A percentile compares a stretch with the other conserved stretches of the same genome.
Evolutionary conservation across 2,329 filamentous ascomycete genomes (phyloP).

Genomic region (Alternaria incomplexa): DNA sequence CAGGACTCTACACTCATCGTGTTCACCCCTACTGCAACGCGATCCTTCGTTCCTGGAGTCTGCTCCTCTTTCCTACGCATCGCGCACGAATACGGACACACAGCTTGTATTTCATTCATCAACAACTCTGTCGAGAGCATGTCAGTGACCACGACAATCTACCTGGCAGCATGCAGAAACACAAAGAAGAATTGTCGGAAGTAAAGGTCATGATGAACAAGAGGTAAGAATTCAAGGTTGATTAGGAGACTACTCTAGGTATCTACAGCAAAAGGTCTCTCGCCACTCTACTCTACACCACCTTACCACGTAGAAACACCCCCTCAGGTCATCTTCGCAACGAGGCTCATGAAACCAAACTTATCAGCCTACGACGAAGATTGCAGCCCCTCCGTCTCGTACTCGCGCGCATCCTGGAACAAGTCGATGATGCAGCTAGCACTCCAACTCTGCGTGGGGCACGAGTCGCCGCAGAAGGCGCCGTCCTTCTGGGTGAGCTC

Average conservation of each 20-base stretch:
- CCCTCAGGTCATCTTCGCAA: not conserved
- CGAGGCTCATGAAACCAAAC: not conserved
- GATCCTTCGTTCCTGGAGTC: not conserved
- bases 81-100: not conserved
- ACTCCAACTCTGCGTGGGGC: conserved; percentile 95
- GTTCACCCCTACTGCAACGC: not conserved
- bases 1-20: not conserved
- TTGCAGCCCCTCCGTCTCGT: conserved; percentile 23
- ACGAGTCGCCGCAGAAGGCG: conserved; percentile 85
- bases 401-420: conserved; percentile 79
- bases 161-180: not conserved
- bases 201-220: not conserved
- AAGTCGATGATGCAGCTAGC: conserved; percentile 92
- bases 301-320: not conserved
- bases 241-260: not conserved
- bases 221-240: not conserved
- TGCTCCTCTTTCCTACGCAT: not conserved
- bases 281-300: not conserved
- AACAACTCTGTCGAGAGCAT: not conserved
- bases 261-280: not conserved
- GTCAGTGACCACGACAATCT: not conserved
- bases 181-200: not conserved
- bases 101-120: too few species aligned
- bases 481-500: conserved; percentile 94
- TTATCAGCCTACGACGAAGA: not conserved